Evolutionary conservation across 2,329 filamentous ascomycete genomes (phyloP), one percentile per base, ranked within the genome.

Genomic region (Coniochaeta prunicola): DNA sequence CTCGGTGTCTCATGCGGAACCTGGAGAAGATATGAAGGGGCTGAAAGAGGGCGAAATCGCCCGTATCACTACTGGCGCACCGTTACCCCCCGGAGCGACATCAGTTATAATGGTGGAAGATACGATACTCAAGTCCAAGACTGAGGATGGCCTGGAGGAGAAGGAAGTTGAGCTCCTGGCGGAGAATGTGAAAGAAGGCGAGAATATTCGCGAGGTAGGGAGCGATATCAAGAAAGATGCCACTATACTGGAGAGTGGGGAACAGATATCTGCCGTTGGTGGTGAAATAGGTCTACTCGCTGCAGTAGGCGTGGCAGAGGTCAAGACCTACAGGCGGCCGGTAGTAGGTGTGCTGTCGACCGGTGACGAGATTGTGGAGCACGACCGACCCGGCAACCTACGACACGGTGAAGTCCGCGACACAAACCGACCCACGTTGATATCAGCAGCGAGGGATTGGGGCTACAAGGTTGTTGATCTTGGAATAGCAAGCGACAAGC

Each of bases 21-120:
- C 91, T 0, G 83, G 87, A 0, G 84, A 89, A 31, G 82, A 28
- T 3, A 31, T 82, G 15, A 77, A 83, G 34, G 73, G 83, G 1
- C 76, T 97, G 2, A 79, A 87, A 58, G 78, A 84, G 34, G 92
- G 92, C 0, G 82, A 92, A 63, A 87, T 97, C 57, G 89, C 93
- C 0, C 83, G 94, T 53, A 96, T 99, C 65, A 99, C 94, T 0
- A 99, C 94, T 0, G 94, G 94, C 0, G 94, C 94, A 6, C 93
- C 94, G 12, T 76, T 99, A 0, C 94, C 94, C 1, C 86, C 87
- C 0, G 91, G 92, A 0, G 91, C 94, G 1, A 96, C 91, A 28
- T 88, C 93, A 0, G 92, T 99, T 5, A 88, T 97, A 53, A 97
- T 96, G 91, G 94, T 99, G 0, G 94, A 99, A 74, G 94, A 97